These are phyloP conservation scores for Streptanthus diversifolius DNA, from an alignment of 345 rosid species.

Conservation along the genomic window DNA sequence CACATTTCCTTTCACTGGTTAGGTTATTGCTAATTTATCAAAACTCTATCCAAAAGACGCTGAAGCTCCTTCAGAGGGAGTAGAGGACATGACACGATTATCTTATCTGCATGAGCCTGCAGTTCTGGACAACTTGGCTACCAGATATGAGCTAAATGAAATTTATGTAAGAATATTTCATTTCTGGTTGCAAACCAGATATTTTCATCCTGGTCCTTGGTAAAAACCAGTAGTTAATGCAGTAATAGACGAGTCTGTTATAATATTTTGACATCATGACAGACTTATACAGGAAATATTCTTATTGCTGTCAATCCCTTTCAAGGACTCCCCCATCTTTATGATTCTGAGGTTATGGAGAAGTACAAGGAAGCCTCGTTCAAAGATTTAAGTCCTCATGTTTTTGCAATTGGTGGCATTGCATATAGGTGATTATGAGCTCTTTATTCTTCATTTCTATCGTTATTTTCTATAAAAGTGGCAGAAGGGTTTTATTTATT, in stretches of 20 bases:
- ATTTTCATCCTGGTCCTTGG: constrained; percentile 22
- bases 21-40: constrained; percentile 57
- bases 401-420: constrained; percentile 76
- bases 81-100: constrained; percentile 90
- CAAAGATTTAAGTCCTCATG: constrained; percentile 70
- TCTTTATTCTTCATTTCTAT: neutral
- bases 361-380: constrained; percentile 55
- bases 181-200: constrained; percentile 15
- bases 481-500: constrained; percentile 4
- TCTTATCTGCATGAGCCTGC: constrained; percentile 87
- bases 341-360: constrained; percentile 57
- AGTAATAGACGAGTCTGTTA: constrained; percentile 34
- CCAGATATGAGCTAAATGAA: constrained; percentile 54
- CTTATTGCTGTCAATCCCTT: constrained; percentile 94
- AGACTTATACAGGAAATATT: constrained; percentile 88
- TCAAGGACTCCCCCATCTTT: constrained; percentile 56
- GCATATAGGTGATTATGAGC: constrained; percentile 61
- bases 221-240: constrained; percentile 24
- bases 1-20: constrained; percentile 9
- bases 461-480: constrained; percentile 7
- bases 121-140: constrained; percentile 64
- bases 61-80: constrained; percentile 66
- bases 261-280: constrained; percentile 51
- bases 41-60: constrained; percentile 54
- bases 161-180: constrained; percentile 61